A percentile compares a stretch with the other conserved stretches of the same genome.
Evolutionary conservation across 441 rosid genomes (phyloP).

Genomic region (Macaranga tanarius): DNA sequence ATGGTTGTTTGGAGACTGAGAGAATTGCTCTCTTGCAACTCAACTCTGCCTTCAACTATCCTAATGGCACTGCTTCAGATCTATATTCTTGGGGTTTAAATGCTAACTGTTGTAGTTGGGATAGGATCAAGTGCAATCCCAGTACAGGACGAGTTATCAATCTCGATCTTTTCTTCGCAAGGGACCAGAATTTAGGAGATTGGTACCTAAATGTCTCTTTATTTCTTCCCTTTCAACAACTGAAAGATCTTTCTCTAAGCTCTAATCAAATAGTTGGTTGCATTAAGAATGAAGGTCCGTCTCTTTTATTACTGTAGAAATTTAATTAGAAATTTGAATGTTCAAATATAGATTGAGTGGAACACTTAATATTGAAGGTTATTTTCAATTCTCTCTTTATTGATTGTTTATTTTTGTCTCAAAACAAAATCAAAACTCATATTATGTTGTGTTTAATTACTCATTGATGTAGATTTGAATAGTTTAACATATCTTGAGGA

Average conservation of each 20-base stretch:
- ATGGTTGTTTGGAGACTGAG: background rate
- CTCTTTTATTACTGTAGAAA: background rate
- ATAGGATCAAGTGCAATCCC: background rate
- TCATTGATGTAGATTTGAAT: too few relatives aligned
- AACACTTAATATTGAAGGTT: constrained; percentile 10
- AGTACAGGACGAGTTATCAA: background rate
- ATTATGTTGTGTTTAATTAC: too few relatives aligned
- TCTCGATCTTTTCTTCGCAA: background rate
- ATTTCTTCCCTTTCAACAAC: constrained; percentile 21
- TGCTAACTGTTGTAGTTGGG: constrained; percentile 4
- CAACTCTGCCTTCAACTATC: background rate
- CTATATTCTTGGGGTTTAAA: background rate
- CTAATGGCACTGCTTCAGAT: background rate
- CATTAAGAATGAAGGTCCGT: too few relatives aligned
- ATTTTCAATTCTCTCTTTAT: background rate
- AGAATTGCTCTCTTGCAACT: background rate
- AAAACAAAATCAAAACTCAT: too few relatives aligned
- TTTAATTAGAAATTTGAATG: too few relatives aligned
- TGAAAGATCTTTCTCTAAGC: background rate
- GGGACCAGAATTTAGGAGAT: background rate
- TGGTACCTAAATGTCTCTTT: constrained; percentile 17
- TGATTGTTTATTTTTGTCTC: too few relatives aligned
- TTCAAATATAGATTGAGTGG: constrained; percentile 3
- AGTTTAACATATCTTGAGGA: too few relatives aligned
- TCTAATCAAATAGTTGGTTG: background rate